Base-by-base conservation (phyloP, 768 basidiomycete species). In the Pleurotus platypus region DNA sequence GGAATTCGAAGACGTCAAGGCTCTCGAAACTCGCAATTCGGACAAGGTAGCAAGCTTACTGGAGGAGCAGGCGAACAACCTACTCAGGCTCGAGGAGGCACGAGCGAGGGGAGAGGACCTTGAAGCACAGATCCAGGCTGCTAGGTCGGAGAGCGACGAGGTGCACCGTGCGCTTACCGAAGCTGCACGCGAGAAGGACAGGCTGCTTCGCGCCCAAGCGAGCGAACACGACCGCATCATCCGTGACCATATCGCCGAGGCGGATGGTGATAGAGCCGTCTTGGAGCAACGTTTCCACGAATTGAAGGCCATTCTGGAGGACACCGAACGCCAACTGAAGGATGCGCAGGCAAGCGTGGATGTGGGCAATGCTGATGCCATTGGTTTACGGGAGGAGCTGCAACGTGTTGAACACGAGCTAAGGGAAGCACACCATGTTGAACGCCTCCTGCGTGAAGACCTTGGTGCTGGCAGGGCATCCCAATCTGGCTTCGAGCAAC, bases 261-360 rank as follows among this genome's bases (percentile, higher is more conserved):
- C 94, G 12, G 93, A 97, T 64, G 91, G 94, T 1, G 94, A 98
- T 68, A 83, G 93, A 6, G 94, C 94, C 0, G 92, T 96, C 12
- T 76, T 97, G 46, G 94, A 97, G 70, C 86, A 94, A 49, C 90
- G 94, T 68, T 87, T 90, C 67, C 84, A 81, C 40, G 90, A 91
- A 66, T 72, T 91, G 38, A 80, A 81, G 61, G 83, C 83, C 1
- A 76, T 78, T 6, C 71, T 87, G 49, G 89, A 88, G 56, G 76
- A 80, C 57, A 75, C 78, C 12, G 80, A 84, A 54, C 78, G 80
- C 8, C 82, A 88, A 61, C 66, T 90, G 15, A 86, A 85, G 64
- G 85, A 89, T 39, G 72, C 84, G 9, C 77, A 75, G 11, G 75
- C 82, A 0, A 83, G 86, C 58, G 67, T 79, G 13, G 86, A 89